A percentile compares a stretch with the other conserved stretches of the same genome.
phyloP scores from a whole-genome alignment of 768 basidiomycete genomes.

The Boletus tylopilopsis region DNA sequence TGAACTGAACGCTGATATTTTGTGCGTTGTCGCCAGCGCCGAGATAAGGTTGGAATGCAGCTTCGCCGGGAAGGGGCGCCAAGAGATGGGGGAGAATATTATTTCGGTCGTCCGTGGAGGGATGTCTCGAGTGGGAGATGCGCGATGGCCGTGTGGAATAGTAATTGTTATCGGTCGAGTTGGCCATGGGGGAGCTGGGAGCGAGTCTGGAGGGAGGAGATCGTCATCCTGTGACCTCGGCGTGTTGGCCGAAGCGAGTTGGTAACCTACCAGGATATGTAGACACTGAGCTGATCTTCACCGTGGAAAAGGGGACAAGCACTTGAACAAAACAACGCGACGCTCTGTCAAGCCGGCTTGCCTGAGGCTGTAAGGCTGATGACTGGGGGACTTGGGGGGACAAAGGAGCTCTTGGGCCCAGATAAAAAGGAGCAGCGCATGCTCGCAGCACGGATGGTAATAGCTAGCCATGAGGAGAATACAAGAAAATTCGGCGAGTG shows the following conservation, averaged over 20 bases:
- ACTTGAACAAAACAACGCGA: slow-evolving; percentile 6
- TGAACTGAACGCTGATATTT: slow-evolving; percentile 32
- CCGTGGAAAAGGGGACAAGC: slow-evolving; percentile 29
- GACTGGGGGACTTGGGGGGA: slow-evolving; percentile 8
- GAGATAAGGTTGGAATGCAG: slow-evolving; percentile 14
- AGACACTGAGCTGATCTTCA: slow-evolving; percentile 16
- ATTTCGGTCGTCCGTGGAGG: slow-evolving; percentile 14
- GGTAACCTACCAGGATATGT: slow-evolving; percentile 19
- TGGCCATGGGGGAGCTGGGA: slow-evolving; percentile 17
- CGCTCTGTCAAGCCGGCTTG: slow-evolving; percentile 1
- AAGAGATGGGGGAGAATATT: slow-evolving; percentile 18
- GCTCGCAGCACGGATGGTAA: slow-evolving; percentile 23
- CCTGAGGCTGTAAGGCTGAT: neutral
- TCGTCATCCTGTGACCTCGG: slow-evolving; percentile 23
- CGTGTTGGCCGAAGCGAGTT: slow-evolving; percentile 5
- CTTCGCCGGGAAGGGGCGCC: slow-evolving; percentile 13
- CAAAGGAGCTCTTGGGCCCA: slow-evolving; percentile 4
- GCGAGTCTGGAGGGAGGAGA: slow-evolving; percentile 9
- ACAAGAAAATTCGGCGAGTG: slow-evolving; percentile 13
- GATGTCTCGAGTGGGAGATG: slow-evolving; percentile 8
- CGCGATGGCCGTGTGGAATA: slow-evolving; percentile 11
- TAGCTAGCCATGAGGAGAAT: slow-evolving; percentile 27
- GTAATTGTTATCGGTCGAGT: slow-evolving; percentile 15
- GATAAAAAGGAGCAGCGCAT: slow-evolving; percentile 30
- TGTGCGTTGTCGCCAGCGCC: slow-evolving; percentile 11